Conservation (phyloP, 164 flowering plant species). For the Nymphaea colorata region DNA sequence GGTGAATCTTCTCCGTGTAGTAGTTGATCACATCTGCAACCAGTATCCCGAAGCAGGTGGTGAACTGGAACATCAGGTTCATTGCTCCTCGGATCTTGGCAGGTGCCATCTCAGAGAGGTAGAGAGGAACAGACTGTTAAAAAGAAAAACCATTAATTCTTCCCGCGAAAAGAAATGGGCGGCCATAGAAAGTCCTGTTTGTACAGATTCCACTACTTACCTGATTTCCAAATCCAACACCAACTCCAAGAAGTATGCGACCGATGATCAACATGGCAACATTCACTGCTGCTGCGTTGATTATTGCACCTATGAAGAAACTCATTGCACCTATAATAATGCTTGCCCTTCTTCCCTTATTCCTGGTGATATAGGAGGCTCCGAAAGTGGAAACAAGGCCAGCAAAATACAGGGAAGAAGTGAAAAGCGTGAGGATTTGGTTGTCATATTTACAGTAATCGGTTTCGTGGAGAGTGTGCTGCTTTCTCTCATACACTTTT, state of each 20-base stretch:
- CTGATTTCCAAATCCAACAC: slow-evolving; percentile 92
- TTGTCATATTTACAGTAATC: slow-evolving; percentile 90
- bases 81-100: slow-evolving; percentile 72
- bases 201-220: slow-evolving; percentile 15
- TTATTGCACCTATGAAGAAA: slow-evolving; percentile 59
- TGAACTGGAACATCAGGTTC: slow-evolving; percentile 72
- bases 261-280: slow-evolving; percentile 72
- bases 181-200: neutral
- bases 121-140: slow-evolving; percentile 74
- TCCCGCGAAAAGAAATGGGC: neutral
- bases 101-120: slow-evolving; percentile 93
- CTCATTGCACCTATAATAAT: slow-evolving; percentile 62
- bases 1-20: slow-evolving; percentile 52
- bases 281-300: slow-evolving; percentile 65
- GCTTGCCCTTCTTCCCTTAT: slow-evolving; percentile 53
- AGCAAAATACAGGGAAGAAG: slow-evolving; percentile 85
- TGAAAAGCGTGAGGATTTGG: slow-evolving; percentile 79
- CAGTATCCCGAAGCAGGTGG: slow-evolving; percentile 64
- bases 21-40: slow-evolving; percentile 68
- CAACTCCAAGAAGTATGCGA: slow-evolving; percentile 61
- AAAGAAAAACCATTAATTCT: neutral
- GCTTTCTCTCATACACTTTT: slow-evolving; percentile 58
- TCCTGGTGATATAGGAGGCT: slow-evolving; percentile 66
- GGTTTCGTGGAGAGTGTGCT: slow-evolving; percentile 50
- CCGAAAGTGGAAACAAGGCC: slow-evolving; percentile 74